Evolutionary conservation across 2,329 filamentous ascomycete species (phyloP).

Genomic region (Fusarium sp.): DNA sequence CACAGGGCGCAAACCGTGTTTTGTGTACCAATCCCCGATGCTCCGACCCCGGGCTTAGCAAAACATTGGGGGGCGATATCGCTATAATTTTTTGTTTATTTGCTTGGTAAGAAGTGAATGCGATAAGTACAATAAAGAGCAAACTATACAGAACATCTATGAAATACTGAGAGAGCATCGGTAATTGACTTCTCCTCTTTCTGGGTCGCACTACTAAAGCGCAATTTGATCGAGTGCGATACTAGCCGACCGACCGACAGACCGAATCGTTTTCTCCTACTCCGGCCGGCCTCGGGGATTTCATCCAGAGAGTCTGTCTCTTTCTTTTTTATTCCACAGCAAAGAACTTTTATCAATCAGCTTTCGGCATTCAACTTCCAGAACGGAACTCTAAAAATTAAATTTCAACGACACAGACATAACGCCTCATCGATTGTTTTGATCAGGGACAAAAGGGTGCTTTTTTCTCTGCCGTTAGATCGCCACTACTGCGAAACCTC

Average conservation of each 20-base stretch:
- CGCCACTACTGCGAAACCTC: constrained; percentile 27
- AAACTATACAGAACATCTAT: background rate
- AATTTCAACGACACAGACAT: background rate
- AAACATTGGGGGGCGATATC: constrained; percentile 24
- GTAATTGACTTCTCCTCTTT: background rate
- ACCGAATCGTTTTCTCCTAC: constrained; percentile 22
- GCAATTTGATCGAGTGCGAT: constrained; percentile 24
- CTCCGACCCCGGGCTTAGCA: constrained; percentile 34
- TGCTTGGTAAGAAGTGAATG: constrained; percentile 11
- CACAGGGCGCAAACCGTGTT: background rate
- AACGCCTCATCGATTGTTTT: background rate
- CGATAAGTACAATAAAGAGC: background rate
- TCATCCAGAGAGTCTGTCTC: constrained; percentile 15
- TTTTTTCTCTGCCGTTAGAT: constrained; percentile 7
- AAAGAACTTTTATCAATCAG: background rate
- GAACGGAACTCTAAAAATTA: constrained; percentile 1
- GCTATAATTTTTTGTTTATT: constrained; percentile 4
- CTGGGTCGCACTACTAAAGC: background rate
- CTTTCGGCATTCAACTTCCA: constrained; percentile 3
- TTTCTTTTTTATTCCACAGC: constrained; percentile 5
- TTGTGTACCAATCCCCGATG: constrained; percentile 27
- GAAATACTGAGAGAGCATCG: background rate
- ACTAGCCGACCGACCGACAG: constrained; percentile 41
- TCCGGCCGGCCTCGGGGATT: constrained; percentile 38
- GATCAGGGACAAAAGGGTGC: background rate